Evolutionary conservation across 352 stramenopile genomes (phyloP).

Genomic region (Phytophthora meadii): DNA sequence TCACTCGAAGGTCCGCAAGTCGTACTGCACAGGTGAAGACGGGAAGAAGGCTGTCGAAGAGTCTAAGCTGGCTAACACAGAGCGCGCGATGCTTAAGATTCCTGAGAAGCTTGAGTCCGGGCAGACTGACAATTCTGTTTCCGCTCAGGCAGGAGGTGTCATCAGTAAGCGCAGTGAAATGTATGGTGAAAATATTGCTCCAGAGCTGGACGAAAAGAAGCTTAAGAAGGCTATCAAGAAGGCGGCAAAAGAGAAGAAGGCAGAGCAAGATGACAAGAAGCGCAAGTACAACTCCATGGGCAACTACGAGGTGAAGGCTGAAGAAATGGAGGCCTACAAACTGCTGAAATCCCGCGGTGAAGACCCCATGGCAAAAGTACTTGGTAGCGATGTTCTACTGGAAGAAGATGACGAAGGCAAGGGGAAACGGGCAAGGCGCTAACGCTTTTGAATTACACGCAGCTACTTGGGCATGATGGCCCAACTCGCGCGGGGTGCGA

Average conservation of each 20-base stretch:
- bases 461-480: slow-evolving; percentile 37
- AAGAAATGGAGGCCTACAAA: slow-evolving; percentile 97
- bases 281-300: slow-evolving; percentile 96
- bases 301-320: slow-evolving; percentile 91
- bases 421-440: slow-evolving; percentile 34
- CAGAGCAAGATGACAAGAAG: slow-evolving; percentile 82
- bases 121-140: slow-evolving; percentile 18
- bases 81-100: slow-evolving; percentile 61
- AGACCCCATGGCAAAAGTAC: slow-evolving; percentile 95
- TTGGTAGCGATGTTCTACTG: slow-evolving; percentile 63
- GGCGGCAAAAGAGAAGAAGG: slow-evolving; percentile 69
- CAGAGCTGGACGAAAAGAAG: slow-evolving; percentile 81
- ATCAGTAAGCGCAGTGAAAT: slow-evolving; percentile 81
- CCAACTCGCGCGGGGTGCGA: slow-evolving; percentile 22
- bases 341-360: slow-evolving; percentile 87
- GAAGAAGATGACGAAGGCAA: slow-evolving; percentile 33
- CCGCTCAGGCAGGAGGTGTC: slow-evolving; percentile 25
- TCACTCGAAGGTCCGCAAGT: slow-evolving; percentile 95
- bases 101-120: slow-evolving; percentile 28
- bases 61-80: slow-evolving; percentile 58
- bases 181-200: slow-evolving; percentile 91
- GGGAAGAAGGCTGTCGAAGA: slow-evolving; percentile 91
- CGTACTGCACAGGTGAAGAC: slow-evolving; percentile 95
- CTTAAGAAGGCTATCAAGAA: slow-evolving; percentile 87
- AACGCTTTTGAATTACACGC: slow-evolving; percentile 32